Evolutionary conservation across 2,329 filamentous ascomycete genomes (phyloP), one percentile per base, ranked within the genome.

Genomic region (Colletotrichum endophyticum): DNA sequence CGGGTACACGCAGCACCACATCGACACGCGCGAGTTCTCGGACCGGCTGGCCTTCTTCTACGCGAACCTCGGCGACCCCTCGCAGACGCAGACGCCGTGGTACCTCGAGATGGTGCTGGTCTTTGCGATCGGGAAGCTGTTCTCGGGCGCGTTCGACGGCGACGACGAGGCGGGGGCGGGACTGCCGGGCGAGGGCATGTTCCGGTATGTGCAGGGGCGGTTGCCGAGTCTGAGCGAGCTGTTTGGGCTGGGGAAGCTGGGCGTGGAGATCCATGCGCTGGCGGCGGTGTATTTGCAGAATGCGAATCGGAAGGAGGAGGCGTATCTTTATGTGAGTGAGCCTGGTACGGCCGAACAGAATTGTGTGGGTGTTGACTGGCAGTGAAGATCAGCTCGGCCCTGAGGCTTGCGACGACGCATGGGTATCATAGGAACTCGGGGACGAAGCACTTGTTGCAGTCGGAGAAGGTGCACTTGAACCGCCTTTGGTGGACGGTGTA

Each of bases 1-100:
- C 36, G 80, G 77, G 12, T 78, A 81, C 34, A 80, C 80, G 27
- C 79, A 79, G 61, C 79, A 79, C 49, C 80, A 80, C 16, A 78
- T 81, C 62, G 79, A 80, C 25, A 79, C 79, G 3, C 75, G 80
- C 27, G 68, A 80, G 66, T 78, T 78, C 44, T 77, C 76, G 8
- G 76, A 78, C 49, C 57, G 70, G 19, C 66, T 78, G 9, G 75
- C 74, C 4, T 67, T 73, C 27, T 66, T 77, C 36, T 78, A 77
- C 39, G 56, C 71, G 8, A 69, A 72, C 19, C 4, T 63, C 9
- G 44, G 8, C 3, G 49, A 73, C 6, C 34, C n/a, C 11, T 30
- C 25, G 6, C 56, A 57, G 32, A 22, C n/a, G n/a, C 66, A 57
- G 27, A 69, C 12, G 63, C 73, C 70, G 13, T 78, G 76, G 76